Base-by-base conservation (phyloP, 441 rosid species). In the Bocquillonia castaneifolia region DNA sequence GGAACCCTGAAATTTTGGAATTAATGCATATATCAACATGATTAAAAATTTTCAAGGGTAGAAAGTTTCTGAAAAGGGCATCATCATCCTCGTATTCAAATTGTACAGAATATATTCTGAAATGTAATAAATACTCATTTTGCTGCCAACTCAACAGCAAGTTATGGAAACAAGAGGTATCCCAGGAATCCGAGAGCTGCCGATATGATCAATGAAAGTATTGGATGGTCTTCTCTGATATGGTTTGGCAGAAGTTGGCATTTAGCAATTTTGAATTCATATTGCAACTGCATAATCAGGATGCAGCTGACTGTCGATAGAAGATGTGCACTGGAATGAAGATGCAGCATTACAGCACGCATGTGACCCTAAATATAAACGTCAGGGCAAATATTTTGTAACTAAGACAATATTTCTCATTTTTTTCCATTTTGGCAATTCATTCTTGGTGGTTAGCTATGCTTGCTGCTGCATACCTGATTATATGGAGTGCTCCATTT, bases 1-100 rank as follows among this genome's bases (percentile, higher is more conserved):
- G 63, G 77, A 63, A 60, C 48, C 31, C 23, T 80, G 72, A 77
- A 74, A 73, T 74, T 68, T 56, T 69, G 61, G 75, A 53, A 60
- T 51, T 60, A 55, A 64, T 57, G 25, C 10, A 6, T 37, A n/a
- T 26, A 39, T 42, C 53, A 34, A 39, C 32, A 28, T 25, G 22
- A 61, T 25, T 64, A 40, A 31, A 37, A 34, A 42, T 65, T 45
- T 7, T 13, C 48, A 57, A 51, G 53, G 18, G 14, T 47, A n/a
- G 2, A 18, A 44, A 34, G 37, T 42, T 18, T 31, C 3, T 40
- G 37, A 29, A 60, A n/a, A 14, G 0, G 25, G n/a, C n/a, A 10
- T 6, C 26, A 31, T 14, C 29, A 37, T 22, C 10, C 32, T 53
- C 13, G 39, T 52, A 60, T 29, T 12, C 39, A 52, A 61, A 1